Percentiles rank a stretch among this genome's conserved stretches.
Evolutionary conservation across 2,329 filamentous ascomycete species (phyloP).

Genomic region (Ophiostoma himal-ulmi): DNA sequence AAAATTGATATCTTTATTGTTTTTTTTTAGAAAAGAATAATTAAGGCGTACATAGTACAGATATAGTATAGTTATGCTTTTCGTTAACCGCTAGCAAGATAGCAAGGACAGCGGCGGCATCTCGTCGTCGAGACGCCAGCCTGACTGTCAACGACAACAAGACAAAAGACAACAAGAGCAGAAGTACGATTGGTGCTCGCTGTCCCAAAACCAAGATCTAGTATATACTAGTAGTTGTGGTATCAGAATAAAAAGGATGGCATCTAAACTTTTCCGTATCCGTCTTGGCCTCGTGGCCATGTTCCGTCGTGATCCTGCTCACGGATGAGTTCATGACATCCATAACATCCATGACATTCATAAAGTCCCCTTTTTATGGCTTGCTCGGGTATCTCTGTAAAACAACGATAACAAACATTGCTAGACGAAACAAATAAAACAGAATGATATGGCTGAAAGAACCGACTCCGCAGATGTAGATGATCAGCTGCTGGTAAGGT

Average conservation of each 20-base stretch:
- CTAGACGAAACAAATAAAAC: conserved; percentile 11
- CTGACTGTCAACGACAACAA: not conserved
- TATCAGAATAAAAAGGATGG: not conserved
- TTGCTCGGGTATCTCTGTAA: conserved; percentile 13
- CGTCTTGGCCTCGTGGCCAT: not conserved
- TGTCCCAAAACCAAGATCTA: not conserved
- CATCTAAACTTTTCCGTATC: conserved; percentile 11
- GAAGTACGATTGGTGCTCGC: not conserved
- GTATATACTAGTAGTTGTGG: not conserved
- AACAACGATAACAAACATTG: conserved; percentile 9
- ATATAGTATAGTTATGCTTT: not conserved
- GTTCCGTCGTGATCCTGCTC: not conserved
- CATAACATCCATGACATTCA: not conserved
- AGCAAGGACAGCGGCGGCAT: not conserved
- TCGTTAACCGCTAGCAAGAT: not conserved
- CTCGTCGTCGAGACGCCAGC: not conserved
- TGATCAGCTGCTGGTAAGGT: not conserved
- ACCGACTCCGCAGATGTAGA: not conserved
- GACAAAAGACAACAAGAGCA: not conserved
- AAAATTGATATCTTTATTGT: not conserved
- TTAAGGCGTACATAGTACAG: not conserved
- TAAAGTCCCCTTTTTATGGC: not conserved
- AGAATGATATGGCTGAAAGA: conserved; percentile 3
- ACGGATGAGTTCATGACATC: not conserved
- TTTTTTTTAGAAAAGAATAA: not conserved